These are phyloP conservation scores for Simplicillium sp. DNA, from an alignment of 2,329 filamentous ascomycete species.

Conservation along the genomic window DNA sequence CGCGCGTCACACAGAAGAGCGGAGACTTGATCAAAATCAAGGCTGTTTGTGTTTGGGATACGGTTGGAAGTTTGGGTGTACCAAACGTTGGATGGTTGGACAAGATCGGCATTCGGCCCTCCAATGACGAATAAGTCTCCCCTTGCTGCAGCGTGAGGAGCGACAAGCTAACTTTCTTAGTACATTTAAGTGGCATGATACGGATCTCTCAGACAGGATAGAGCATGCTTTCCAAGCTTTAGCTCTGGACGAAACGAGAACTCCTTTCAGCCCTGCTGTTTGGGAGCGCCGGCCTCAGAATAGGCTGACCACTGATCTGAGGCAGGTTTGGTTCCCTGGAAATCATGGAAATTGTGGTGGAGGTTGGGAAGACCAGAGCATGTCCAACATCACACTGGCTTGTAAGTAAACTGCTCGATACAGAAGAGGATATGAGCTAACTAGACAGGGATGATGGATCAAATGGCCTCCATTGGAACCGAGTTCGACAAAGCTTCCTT, in stretches of 20 bases:
- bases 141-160: background rate
- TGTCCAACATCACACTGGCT: slow-evolving; percentile 27
- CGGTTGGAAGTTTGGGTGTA: slow-evolving; percentile 33
- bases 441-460: slow-evolving; percentile 44
- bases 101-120: slow-evolving; percentile 33
- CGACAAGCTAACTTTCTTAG: slow-evolving; percentile 17
- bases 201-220: slow-evolving; percentile 39
- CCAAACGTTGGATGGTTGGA: slow-evolving; percentile 35
- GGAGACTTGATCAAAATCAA: slow-evolving; percentile 34
- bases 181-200: slow-evolving; percentile 44
- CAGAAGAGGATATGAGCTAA: background rate
- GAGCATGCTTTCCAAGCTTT: slow-evolving; percentile 51
- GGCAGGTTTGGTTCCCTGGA: slow-evolving; percentile 59
- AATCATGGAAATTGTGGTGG: slow-evolving; percentile 64
- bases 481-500: slow-evolving; percentile 35
- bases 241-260: slow-evolving; percentile 45
- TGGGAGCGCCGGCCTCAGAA: slow-evolving; percentile 37
- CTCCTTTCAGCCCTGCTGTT: slow-evolving; percentile 44
- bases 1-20: slow-evolving; percentile 29
- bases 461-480: slow-evolving; percentile 39
- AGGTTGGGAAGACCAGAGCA: slow-evolving; percentile 47
- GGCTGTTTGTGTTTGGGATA: slow-evolving; percentile 37
- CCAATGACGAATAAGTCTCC: slow-evolving; percentile 35
- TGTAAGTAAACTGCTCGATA: slow-evolving; percentile 18
- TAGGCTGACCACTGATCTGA: slow-evolving; percentile 30